These are phyloP conservation scores for Mycena galericulata DNA, from an alignment of 768 basidiomycete species.

Conservation along the genomic window DNA sequence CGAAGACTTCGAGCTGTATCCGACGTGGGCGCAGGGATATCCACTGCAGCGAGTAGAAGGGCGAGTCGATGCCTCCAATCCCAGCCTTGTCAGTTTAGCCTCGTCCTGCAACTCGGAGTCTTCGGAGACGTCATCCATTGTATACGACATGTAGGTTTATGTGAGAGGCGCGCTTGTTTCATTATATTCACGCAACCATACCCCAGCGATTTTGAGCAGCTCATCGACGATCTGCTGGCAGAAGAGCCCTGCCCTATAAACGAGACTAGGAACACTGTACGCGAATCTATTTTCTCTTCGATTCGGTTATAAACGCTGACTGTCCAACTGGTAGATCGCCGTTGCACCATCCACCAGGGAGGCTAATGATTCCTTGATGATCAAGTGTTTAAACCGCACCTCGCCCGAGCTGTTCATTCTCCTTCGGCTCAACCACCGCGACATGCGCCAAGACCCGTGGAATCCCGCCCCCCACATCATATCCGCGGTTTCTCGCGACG, in stretches of 20 bases:
- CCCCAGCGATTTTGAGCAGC: constrained; percentile 45
- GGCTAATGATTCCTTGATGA: constrained; percentile 51
- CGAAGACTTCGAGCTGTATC: constrained; percentile 26
- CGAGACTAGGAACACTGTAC: constrained; percentile 39
- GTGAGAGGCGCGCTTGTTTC: not conserved
- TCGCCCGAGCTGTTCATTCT: constrained; percentile 56
- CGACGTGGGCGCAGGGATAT: constrained; percentile 24
- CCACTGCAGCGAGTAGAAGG: constrained; percentile 27
- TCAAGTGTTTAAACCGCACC: constrained; percentile 50
- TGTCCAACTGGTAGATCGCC: constrained; percentile 50
- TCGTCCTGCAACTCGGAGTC: constrained; percentile 40
- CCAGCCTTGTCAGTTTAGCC: not conserved
- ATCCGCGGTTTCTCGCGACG: constrained; percentile 56
- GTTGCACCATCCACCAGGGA: constrained; percentile 44
- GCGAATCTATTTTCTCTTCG: not conserved
- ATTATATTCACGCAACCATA: not conserved
- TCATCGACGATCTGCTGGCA: constrained; percentile 46
- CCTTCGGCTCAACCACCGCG: constrained; percentile 57
- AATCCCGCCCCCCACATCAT: constrained; percentile 63
- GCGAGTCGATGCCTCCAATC: not conserved
- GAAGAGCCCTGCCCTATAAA: constrained; percentile 37
- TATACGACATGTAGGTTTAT: constrained; percentile 45
- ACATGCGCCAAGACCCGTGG: constrained; percentile 64
- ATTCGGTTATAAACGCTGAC: not conserved
- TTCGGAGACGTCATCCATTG: constrained; percentile 45